Conservation (phyloP, 371 early-diverging fungal species). For the Mucor mucedo region DNA sequence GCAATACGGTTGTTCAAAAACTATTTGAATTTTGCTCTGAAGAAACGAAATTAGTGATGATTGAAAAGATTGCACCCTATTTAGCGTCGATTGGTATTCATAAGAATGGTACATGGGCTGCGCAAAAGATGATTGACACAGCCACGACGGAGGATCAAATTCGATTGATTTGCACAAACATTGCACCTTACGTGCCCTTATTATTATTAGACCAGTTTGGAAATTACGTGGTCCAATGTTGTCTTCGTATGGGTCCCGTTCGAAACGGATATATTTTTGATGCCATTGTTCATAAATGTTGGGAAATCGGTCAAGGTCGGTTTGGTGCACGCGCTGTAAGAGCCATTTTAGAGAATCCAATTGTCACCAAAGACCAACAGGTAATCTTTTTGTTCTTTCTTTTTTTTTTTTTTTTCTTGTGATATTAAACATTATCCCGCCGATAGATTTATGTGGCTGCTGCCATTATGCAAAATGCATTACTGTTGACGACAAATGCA, state of each 20-base stretch:
- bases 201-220: constrained; percentile 89
- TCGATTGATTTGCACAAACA: constrained; percentile 40
- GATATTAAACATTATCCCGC: no score
- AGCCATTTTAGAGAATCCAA: constrained; percentile 78
- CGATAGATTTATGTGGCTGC: constrained; percentile 69
- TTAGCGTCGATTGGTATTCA: constrained; percentile 85
- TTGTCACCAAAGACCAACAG: constrained; percentile 50
- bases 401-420: no score
- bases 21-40: constrained; percentile 74
- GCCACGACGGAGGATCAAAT: constrained; percentile 59
- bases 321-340: constrained; percentile 89
- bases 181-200: constrained; percentile 75
- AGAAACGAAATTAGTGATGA: constrained; percentile 59
- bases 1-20: constrained; percentile 85
- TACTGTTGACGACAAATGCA: constrained; percentile 77
- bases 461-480: constrained; percentile 81
- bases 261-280: constrained; percentile 85
- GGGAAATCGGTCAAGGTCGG: constrained; percentile 79
- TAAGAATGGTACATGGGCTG: constrained; percentile 94
- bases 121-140: constrained; percentile 87
- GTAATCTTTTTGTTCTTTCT: not conserved
- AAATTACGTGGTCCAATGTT: constrained; percentile 92
- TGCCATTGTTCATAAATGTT: constrained; percentile 73
- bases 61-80: constrained; percentile 67
- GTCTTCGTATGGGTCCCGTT: constrained; percentile 62